Base-by-base conservation (phyloP, 495 filamentous ascomycete species). In the Daldinia grandis region DNA sequence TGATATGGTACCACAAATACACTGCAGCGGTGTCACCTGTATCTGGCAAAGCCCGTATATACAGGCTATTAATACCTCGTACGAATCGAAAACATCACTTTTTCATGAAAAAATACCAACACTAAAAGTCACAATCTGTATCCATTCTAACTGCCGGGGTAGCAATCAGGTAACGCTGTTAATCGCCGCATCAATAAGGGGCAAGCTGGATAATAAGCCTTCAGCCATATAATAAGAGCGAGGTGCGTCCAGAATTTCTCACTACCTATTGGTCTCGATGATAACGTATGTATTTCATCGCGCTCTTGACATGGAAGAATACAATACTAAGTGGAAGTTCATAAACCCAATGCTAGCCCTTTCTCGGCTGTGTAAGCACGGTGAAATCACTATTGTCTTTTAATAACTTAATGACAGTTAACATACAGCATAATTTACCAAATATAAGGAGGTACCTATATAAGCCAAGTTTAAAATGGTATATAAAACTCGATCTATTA, bases 141-240 rank as follows among this genome's bases (percentile, higher is more conserved):
- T 44, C 12, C 47, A 50, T 50, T 55, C 35, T 28, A 55, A 55
- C 14, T 55, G 51, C 51, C 51, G 51, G 15, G 4, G n/a, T n/a
- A 27, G 28, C 51, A 31, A 50, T 27, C 8, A 14, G 25, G 47
- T 15, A 50, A 10, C 27, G 47, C 1, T 15, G 21, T 8, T 24
- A 28, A 51, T 51, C 47, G 15, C 47, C 47, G 47, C 47, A 21
- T 51, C 21, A 51, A 51, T 51, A 28, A 44, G 27, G 51, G 51
- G 51, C 5, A 30, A 55, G 28, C 51, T 28, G 51, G 51, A 55
- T 55, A 55, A 55, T 55, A 55, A n/a, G 27, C n/a, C 28, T 55
- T 55, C 27, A 33, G 28, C 51, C 24, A 55, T 30, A 55, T 19
- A 17, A 55, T 19, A 17, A 31, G 51, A 33, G 51, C n/a, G 51